Base-by-base conservation (phyloP, 371 early-diverging fungal species). In the Mucor plumbeus region DNA sequence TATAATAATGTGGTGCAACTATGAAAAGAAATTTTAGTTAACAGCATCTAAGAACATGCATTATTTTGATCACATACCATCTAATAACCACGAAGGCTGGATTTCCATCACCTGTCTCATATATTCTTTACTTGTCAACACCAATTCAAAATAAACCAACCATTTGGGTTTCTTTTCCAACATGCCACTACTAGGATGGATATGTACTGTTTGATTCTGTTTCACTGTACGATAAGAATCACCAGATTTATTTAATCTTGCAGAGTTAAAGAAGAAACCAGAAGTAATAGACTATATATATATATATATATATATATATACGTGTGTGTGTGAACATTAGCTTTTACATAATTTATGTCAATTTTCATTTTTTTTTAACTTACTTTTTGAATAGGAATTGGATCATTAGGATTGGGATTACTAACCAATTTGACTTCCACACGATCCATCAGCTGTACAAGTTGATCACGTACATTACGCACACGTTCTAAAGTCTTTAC, bases 41-140 rank as follows among this genome's bases (percentile, higher is more conserved):
- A 1, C 26, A 26, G 1, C 26, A 26, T 26, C 26, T 26, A 26
- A 26, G 1, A 3, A 26, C 26, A 26, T 26, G n/a, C n/a, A 1
- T 26, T 26, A 26, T 26, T 3, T 26, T 26, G 26, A 26, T 26
- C 26, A 14, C 69, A 70, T 75, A 89, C 90, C 86, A 84, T 99
- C 98, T 43, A 92, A 70, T 33, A 98, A 85, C 98, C 99, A 99
- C 53, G 91, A 87, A 19, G 93, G 86, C 44, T 96, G 88, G 61
- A 99, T 96, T 73, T 96, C 97, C 81, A 94, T 90, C 14, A 95
- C 93, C 72, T 95, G 94, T 26, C 98, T 84, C 95, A 98, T 96
- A 72, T 93, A 98, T 78, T 97, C 96, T 73, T 93, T 91, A 62
- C 91, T 90, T 17, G 98, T 98, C 69, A 95, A 80, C 4, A 99